These are phyloP conservation scores for Macrocybe sp. DNA, from an alignment of 1,284 basidiomycete genomes.

Conservation along the genomic window DNA sequence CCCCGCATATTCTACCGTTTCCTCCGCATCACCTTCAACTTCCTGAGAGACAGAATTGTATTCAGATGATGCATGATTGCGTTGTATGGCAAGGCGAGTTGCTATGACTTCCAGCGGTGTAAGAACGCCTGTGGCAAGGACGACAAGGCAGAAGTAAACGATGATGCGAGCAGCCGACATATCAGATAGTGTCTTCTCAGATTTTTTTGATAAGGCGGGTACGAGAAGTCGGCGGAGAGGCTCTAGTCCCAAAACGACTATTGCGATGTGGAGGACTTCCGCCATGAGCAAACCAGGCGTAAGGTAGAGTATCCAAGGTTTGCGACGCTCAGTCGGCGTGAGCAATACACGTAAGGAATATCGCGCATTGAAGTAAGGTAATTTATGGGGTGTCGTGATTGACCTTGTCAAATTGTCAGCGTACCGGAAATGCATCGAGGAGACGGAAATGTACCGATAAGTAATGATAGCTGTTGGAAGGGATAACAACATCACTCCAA, in stretches of 20 bases:
- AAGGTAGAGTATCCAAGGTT: slow-evolving; percentile 77
- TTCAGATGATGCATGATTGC: slow-evolving; percentile 72
- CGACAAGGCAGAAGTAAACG: slow-evolving; percentile 59
- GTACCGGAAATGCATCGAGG: not conserved
- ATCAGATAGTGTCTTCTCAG: slow-evolving; percentile 27
- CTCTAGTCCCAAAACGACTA: slow-evolving; percentile 65
- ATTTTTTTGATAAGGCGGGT: slow-evolving; percentile 38
- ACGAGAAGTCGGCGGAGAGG: slow-evolving; percentile 64
- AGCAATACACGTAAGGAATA: slow-evolving; percentile 70
- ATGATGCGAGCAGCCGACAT: slow-evolving; percentile 44
- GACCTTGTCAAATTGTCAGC: slow-evolving; percentile 40
- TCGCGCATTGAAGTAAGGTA: slow-evolving; percentile 61
- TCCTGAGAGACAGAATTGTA: slow-evolving; percentile 71
- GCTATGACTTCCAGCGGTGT: slow-evolving; percentile 82
- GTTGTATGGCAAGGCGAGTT: slow-evolving; percentile 78
- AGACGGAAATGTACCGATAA: slow-evolving; percentile 52
- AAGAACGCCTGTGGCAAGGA: slow-evolving; percentile 59
- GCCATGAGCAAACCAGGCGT: slow-evolving; percentile 79
- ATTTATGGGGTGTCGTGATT: slow-evolving; percentile 81
- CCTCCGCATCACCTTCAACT: slow-evolving; percentile 64
- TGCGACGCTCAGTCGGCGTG: slow-evolving; percentile 77
- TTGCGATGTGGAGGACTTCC: slow-evolving; percentile 62
- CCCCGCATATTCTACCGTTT: slow-evolving; percentile 65
- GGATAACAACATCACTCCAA: slow-evolving; percentile 68
- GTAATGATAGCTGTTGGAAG: slow-evolving; percentile 80